phyloP scores from a whole-genome alignment of 169 alveolate genomes.

The Cryptosporidium ubiquitum region DNA sequence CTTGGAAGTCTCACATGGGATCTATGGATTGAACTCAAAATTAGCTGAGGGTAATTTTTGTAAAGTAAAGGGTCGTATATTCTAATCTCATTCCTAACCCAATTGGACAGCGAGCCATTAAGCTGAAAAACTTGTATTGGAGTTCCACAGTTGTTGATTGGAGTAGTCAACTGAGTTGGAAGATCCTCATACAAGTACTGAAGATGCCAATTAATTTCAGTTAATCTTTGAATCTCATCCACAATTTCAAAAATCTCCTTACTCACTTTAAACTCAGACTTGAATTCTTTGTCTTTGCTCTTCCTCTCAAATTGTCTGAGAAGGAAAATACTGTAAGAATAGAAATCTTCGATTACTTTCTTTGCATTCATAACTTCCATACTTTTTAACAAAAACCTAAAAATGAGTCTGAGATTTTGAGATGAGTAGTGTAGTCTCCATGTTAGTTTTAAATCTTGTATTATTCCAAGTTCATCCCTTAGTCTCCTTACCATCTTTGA shows the following conservation, averaged over 20 bases:
- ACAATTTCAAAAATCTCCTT: conserved; percentile 3
- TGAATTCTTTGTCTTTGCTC: neutral
- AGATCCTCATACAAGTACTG: conserved; percentile 21
- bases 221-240: conserved; percentile 53
- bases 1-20: conserved; percentile 15
- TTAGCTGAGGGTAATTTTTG: conserved; percentile 31
- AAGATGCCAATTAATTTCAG: conserved; percentile 32
- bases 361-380: neutral
- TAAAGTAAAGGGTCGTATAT: conserved; percentile 1
- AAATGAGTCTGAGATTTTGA: neutral
- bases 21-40: conserved; percentile 49
- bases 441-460: neutral
- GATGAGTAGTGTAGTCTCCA: conserved; percentile 34
- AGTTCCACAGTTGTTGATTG: conserved; percentile 58
- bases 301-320: neutral
- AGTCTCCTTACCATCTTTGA: conserved; percentile 2
- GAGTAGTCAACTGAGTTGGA: conserved; percentile 22
- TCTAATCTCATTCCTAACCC: conserved; percentile 50
- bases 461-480: conserved; percentile 12
- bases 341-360: conserved; percentile 11
- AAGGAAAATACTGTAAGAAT: conserved; percentile 24
- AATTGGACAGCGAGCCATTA: neutral
- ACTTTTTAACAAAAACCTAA: conserved; percentile 23
- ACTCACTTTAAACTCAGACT: neutral
- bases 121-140: conserved; percentile 20